These are phyloP conservation scores for Colletotrichum noveboracense DNA, from an alignment of 2,329 filamentous ascomycete genomes.

Conservation along the genomic window DNA sequence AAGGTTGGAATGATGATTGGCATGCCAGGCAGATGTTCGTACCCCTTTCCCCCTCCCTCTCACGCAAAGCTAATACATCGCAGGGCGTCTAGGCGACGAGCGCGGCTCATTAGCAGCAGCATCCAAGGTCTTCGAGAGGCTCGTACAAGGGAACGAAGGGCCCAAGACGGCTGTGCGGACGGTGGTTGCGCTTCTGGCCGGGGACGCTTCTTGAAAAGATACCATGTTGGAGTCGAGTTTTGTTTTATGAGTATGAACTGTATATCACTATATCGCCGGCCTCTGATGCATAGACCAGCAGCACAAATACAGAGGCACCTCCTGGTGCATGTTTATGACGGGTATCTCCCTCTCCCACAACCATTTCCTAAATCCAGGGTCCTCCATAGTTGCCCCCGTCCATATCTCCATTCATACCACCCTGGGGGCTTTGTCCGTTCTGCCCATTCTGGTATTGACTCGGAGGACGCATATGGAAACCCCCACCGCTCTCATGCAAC, in stretches of 20 bases:
- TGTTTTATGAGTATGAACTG: neutral
- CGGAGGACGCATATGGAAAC: neutral
- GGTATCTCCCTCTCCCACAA: neutral
- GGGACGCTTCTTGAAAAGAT: slow-evolving; percentile 34
- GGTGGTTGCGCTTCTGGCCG: slow-evolving; percentile 63
- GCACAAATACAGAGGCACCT: neutral
- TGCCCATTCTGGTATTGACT: neutral
- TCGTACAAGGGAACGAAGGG: slow-evolving; percentile 61
- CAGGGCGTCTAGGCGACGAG: slow-evolving; percentile 66
- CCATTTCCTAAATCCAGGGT: neutral
- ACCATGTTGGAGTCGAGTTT: neutral
- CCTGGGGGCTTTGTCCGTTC: neutral
- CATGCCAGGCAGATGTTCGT: slow-evolving; percentile 69
- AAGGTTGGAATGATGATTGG: slow-evolving; percentile 58
- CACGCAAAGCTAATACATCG: slow-evolving; percentile 14
- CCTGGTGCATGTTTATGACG: neutral
- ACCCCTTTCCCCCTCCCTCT: neutral
- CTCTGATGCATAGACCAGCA: neutral
- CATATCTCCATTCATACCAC: neutral
- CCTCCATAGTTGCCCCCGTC: neutral
- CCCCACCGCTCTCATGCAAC: neutral
- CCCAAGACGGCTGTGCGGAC: slow-evolving; percentile 62
- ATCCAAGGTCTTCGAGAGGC: slow-evolving; percentile 63
- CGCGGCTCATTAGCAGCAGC: slow-evolving; percentile 62
- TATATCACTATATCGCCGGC: neutral